These are phyloP conservation scores for Tulasnella sp. DNA, from an alignment of 768 basidiomycete genomes.

Conservation along the genomic window DNA sequence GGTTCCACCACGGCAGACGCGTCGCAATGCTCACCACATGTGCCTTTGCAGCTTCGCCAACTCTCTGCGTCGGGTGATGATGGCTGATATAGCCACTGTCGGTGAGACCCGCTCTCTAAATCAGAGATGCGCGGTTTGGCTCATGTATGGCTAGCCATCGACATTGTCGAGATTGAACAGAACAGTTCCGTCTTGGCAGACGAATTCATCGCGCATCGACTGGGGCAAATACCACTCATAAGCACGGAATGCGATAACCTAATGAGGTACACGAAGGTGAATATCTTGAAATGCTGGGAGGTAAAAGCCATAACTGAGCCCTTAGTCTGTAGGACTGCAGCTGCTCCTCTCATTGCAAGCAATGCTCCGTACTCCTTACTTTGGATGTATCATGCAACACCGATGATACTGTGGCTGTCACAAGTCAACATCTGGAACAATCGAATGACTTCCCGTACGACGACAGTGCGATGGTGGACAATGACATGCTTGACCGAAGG, in stretches of 20 bases:
- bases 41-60: slow-evolving; percentile 66
- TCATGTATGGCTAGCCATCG: slow-evolving; percentile 56
- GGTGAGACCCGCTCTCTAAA: slow-evolving; percentile 42
- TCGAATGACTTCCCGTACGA: slow-evolving; percentile 11
- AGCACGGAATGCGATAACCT: slow-evolving; percentile 84
- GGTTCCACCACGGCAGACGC: background rate
- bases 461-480: slow-evolving; percentile 24
- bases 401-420: slow-evolving; percentile 60
- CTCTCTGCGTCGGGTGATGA: slow-evolving; percentile 84
- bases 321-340: slow-evolving; percentile 64
- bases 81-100: slow-evolving; percentile 93
- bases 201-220: slow-evolving; percentile 92
- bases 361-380: slow-evolving; percentile 73
- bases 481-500: slow-evolving; percentile 18
- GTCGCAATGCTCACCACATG: slow-evolving; percentile 5
- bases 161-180: slow-evolving; percentile 84
- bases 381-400: slow-evolving; percentile 71
- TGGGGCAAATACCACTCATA: slow-evolving; percentile 86
- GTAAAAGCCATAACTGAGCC: too few species aligned
- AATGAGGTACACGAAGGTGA: slow-evolving; percentile 65
- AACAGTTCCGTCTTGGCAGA: slow-evolving; percentile 93
- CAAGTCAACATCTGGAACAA: slow-evolving; percentile 73
- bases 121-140: background rate
- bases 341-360: slow-evolving; percentile 72
- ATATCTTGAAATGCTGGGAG: slow-evolving; percentile 21